Evolutionary conservation across 1,284 basidiomycete species (phyloP).

Genomic region (Bondarzewia mesenterica): DNA sequence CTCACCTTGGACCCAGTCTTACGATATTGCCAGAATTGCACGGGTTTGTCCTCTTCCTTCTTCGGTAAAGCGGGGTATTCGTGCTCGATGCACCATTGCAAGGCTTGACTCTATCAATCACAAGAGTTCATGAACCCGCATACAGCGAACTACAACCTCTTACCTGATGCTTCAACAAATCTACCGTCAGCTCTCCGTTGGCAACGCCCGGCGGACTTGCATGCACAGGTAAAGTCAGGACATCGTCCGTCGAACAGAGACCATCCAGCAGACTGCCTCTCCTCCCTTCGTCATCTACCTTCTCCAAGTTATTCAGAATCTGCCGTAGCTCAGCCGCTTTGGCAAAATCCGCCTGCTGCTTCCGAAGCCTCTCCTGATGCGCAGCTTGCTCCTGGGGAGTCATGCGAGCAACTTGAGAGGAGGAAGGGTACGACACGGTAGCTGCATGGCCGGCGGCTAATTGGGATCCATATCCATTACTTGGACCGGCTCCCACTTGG

Average conservation of each 20-base stretch:
- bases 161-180: constrained; percentile 77
- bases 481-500: not conserved
- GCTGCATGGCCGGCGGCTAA: not conserved
- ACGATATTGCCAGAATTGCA: constrained; percentile 81
- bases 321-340: constrained; percentile 60
- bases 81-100: constrained; percentile 72
- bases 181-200: constrained; percentile 56
- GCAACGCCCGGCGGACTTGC: constrained; percentile 60
- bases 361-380: constrained; percentile 27
- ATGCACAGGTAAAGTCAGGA: constrained; percentile 59
- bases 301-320: constrained; percentile 62
- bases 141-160: constrained; percentile 11
- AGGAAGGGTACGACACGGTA: constrained; percentile 1
- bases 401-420: not conserved
- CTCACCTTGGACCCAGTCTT: constrained; percentile 46
- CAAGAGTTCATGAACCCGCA: not conserved
- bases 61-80: constrained; percentile 71
- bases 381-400: constrained; percentile 18
- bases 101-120: constrained; percentile 51
- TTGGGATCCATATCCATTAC: not conserved
- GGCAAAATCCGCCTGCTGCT: constrained; percentile 43
- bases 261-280: constrained; percentile 63
- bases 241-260: constrained; percentile 58
- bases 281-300: constrained; percentile 70
- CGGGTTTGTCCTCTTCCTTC: constrained; percentile 58